Evolutionary conservation across 768 basidiomycete genomes (phyloP).

Genomic region (Boletus speciosus): DNA sequence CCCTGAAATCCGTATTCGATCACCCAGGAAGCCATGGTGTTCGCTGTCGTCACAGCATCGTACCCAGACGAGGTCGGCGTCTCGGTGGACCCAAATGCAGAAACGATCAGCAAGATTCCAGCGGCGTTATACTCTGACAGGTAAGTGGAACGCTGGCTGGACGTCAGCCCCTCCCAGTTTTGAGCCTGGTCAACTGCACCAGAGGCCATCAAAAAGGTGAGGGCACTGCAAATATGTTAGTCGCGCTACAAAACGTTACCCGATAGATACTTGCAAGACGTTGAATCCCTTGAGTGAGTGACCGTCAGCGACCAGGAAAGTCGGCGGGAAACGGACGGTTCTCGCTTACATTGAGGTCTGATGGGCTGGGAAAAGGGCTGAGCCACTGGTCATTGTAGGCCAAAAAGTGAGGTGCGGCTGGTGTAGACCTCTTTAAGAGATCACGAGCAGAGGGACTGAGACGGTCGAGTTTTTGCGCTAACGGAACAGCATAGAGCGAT

Average conservation of each 20-base stretch:
- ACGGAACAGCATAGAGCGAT: conserved; percentile 12
- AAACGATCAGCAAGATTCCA: conserved; percentile 56
- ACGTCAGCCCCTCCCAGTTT: conserved; percentile 41
- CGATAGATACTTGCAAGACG: conserved; percentile 26
- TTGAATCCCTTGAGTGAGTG: conserved; percentile 28
- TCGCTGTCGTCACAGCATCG: conserved; percentile 41
- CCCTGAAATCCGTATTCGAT: conserved; percentile 46
- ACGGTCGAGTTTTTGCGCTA: conserved; percentile 20
- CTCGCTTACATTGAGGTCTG: conserved; percentile 40
- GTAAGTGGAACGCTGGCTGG: conserved; percentile 37
- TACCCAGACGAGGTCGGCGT: conserved; percentile 41
- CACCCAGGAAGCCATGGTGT: conserved; percentile 46
- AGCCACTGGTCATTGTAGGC: conserved; percentile 42
- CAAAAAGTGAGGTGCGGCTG: conserved; percentile 48
- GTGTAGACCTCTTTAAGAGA: conserved; percentile 22
- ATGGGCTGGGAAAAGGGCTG: conserved; percentile 41
- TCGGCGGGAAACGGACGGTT: neutral
- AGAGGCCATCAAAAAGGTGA: conserved; percentile 41
- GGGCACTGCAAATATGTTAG: conserved; percentile 22
- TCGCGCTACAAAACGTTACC: neutral
- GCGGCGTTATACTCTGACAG: conserved; percentile 48
- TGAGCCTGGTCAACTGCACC: conserved; percentile 45
- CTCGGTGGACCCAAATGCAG: conserved; percentile 46
- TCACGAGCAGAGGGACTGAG: conserved; percentile 23
- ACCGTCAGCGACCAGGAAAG: neutral